These are phyloP conservation scores for Sugiyamaella neomexicana DNA, from an alignment of 1,139 yeast genomes.

Conservation along the genomic window DNA sequence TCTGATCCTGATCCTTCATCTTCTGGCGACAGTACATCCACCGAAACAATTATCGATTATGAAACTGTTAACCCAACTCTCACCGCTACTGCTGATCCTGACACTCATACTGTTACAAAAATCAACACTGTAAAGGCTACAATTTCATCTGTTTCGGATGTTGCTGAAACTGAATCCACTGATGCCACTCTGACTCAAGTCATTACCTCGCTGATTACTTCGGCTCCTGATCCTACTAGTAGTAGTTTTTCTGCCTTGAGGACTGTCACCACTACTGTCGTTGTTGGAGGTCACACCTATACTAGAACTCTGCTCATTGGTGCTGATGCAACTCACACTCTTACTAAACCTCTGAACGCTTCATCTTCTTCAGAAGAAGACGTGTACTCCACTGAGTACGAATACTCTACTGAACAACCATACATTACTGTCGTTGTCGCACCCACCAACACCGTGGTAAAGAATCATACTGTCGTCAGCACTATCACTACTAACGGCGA, in stretches of 20 bases:
- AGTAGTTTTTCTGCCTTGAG: constrained; percentile 26
- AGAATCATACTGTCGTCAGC: constrained; percentile 30
- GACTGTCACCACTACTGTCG: constrained; percentile 31
- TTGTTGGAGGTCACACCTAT: constrained; percentile 26
- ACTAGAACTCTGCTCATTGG: constrained; percentile 30
- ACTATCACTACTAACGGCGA: constrained; percentile 27
- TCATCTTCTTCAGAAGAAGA: constrained; percentile 30
- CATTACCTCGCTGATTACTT: constrained; percentile 20
- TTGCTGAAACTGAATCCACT: neutral
- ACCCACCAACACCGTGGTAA: constrained; percentile 27
- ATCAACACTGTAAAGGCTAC: constrained; percentile 7
- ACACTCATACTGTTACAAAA: constrained; percentile 15
- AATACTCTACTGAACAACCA: constrained; percentile 34
- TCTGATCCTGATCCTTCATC: neutral
- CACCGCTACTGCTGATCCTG: constrained; percentile 12
- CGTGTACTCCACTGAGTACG: constrained; percentile 35
- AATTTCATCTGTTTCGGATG: constrained; percentile 7
- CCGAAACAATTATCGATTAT: constrained; percentile 1
- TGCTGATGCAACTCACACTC: constrained; percentile 28
- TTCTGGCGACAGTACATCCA: neutral
- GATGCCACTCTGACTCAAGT: constrained; percentile 17
- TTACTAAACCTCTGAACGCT: constrained; percentile 23
- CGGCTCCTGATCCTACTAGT: constrained; percentile 22
- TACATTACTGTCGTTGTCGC: constrained; percentile 36
- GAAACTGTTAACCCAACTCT: constrained; percentile 12